phyloP scores from a whole-genome alignment of 176 grass and related monocot species.

The Rhipidocladum racemiflorum region DNA sequence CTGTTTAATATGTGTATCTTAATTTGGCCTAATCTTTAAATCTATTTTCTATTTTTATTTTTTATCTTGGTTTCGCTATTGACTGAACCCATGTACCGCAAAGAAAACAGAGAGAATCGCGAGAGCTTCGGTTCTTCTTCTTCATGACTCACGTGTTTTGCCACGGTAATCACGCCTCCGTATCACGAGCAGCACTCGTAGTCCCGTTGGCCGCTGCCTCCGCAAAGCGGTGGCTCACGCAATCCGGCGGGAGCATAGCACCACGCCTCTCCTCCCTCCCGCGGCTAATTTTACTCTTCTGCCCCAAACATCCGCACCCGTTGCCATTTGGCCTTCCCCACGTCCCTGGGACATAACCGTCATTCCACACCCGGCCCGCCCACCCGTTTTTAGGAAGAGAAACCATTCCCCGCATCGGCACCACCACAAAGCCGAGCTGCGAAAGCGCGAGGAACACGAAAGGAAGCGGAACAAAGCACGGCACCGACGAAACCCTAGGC shows the following conservation, averaged over 20 bases:
- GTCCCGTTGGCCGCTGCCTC: conserved; percentile 7
- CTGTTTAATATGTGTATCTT: too few species aligned
- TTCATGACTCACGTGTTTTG: background rate
- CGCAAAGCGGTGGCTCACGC: conserved; percentile 23
- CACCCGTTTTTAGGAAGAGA: conserved; percentile 25
- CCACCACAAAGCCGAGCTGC: conserved; percentile 38
- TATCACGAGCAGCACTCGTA: background rate
- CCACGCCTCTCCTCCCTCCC: background rate
- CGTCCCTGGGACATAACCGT: background rate
- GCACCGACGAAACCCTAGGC: conserved; percentile 37
- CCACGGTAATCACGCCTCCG: background rate
- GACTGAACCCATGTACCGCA: too few species aligned
- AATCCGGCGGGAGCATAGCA: conserved; percentile 24
- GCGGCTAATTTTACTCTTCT: background rate
- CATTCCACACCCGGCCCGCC: background rate
- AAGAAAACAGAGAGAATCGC: too few species aligned
- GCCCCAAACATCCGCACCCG: background rate
- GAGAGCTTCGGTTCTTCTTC: too few species aligned
- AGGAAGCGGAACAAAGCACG: conserved; percentile 24
- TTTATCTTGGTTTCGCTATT: too few species aligned
- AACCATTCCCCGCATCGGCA: conserved; percentile 28
- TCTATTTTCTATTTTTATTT: too few species aligned
- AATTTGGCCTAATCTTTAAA: too few species aligned
- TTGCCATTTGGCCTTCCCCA: too few species aligned
- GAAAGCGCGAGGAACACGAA: conserved; percentile 35